Evolutionary conservation across 495 filamentous ascomycete species (phyloP).

Genomic region (Ramalina intermedia): DNA sequence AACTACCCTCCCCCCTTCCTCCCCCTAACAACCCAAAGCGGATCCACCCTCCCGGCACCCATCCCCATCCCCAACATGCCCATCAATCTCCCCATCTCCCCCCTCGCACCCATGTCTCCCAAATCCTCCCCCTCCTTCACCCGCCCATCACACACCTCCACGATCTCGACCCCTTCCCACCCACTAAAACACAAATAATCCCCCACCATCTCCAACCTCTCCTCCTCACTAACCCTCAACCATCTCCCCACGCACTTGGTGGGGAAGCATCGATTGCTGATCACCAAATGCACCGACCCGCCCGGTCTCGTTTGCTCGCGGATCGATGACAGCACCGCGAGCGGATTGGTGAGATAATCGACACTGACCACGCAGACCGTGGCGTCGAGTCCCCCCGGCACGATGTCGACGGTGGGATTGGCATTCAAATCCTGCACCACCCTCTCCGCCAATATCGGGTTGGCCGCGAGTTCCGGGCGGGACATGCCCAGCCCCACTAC

Average conservation of each 20-base stretch:
- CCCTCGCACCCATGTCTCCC: not conserved
- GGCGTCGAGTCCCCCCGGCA: conserved; percentile 16
- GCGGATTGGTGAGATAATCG: conserved; percentile 29
- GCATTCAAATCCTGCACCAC: conserved; percentile 25
- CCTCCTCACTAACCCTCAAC: conserved; percentile 19
- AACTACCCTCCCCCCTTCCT: conserved; percentile 9
- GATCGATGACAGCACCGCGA: conserved; percentile 22
- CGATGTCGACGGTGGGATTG: conserved; percentile 14
- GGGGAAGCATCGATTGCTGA: conserved; percentile 35
- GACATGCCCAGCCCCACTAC: conserved; percentile 26
- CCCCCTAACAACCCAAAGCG: conserved; percentile 21
- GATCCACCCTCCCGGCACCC: conserved; percentile 10
- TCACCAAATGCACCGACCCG: conserved; percentile 27
- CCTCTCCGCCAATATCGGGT: conserved; percentile 17
- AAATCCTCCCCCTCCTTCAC: not conserved
- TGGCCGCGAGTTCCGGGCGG: conserved; percentile 22
- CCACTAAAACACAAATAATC: conserved; percentile 31
- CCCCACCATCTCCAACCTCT: conserved; percentile 28
- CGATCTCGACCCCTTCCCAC: conserved; percentile 31
- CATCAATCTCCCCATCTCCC: conserved; percentile 10
- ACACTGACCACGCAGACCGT: conserved; percentile 29
- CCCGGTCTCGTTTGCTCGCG: conserved; percentile 15
- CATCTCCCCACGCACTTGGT: conserved; percentile 26
- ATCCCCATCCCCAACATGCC: conserved; percentile 13
- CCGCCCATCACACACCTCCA: conserved; percentile 25